These are phyloP conservation scores for Mortierella claussenii DNA, from an alignment of 192 early-diverging fungal genomes.

Conservation along the genomic window DNA sequence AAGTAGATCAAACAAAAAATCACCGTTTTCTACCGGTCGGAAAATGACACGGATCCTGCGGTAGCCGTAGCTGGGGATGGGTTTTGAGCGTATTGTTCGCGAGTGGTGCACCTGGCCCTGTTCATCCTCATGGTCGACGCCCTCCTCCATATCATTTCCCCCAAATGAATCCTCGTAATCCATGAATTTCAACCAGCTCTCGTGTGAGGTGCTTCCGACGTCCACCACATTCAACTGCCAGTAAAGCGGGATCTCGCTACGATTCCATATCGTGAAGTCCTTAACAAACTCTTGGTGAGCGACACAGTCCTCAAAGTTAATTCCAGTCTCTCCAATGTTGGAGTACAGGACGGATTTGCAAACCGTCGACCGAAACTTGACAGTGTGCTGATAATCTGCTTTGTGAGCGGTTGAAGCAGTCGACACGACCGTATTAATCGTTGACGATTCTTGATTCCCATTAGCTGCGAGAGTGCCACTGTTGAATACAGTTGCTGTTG, in stretches of 20 bases:
- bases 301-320: conserved; percentile 95
- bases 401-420: conserved; percentile 22
- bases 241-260: conserved; percentile 90
- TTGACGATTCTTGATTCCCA: neutral
- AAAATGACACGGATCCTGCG: conserved; percentile 84
- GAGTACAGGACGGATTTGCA: conserved; percentile 93
- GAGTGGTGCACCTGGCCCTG: conserved; percentile 44
- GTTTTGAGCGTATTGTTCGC: conserved; percentile 54
- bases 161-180: conserved; percentile 72
- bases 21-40: conserved; percentile 87
- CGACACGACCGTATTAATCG: neutral
- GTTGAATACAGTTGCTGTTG: conserved; percentile 8
- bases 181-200: conserved; percentile 75
- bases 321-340: conserved; percentile 91
- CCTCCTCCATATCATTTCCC: conserved; percentile 52
- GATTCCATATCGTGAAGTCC: conserved; percentile 89
- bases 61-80: conserved; percentile 76
- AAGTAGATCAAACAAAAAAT: conserved; percentile 90
- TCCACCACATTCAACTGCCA: conserved; percentile 85
- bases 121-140: conserved; percentile 18
- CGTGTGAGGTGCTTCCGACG: conserved; percentile 63
- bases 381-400: conserved; percentile 68
- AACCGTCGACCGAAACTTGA: conserved; percentile 85
- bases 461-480: neutral
- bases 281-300: conserved; percentile 89